Evolutionary conservation across 2,329 filamentous ascomycete genomes (phyloP), one percentile per base, ranked within the genome.

Genomic region (Verticillium nonalfalfae): DNA sequence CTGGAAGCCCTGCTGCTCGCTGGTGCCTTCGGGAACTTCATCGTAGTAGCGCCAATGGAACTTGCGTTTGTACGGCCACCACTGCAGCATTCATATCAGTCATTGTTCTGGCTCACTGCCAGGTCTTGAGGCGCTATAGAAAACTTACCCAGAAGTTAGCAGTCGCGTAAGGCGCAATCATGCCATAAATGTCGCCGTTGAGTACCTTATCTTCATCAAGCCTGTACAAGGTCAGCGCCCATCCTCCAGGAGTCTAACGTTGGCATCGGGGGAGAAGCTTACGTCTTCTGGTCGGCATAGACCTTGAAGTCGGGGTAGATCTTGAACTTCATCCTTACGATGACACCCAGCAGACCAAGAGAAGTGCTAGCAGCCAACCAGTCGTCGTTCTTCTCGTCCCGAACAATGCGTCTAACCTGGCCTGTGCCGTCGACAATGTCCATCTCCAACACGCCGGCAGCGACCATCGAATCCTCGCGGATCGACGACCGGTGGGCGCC

Each of bases 11-110:
- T 81, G 67, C 64, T 82, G 80, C 39, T 70, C 64, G 58, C 74
- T 77, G 11, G 71, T 70, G 50, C 73, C 71, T n/a, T 68, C 64
- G 0, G 75, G 71, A 3, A 81, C 72, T n/a, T 74, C 68, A 66
- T 82, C 79, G 67, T 83, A 83, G 70, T 80, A 81, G n/a, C 80
- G 74, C 70, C 78, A 78, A 69, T 82, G 79, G 68, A 83, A 82
- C 67, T 81, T 81, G 63, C 69, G 72, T 63, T 78, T 75, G 67
- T 78, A 80, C 1, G 80, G 80, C 80, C 80, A 82, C 79, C 79
- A 82, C 79, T 80, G 38, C 50, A 11, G 4, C 26, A 9, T 15
- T 1, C 57, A 18, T 31, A 18, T 52, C n/a, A 52, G 45, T 21
- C n/a, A 10, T 10, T 31, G 26, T 31, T 31, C 26, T 31, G 26